These are phyloP conservation scores for Termitomyces heimii DNA, from an alignment of 768 basidiomycete genomes.

Conservation along the genomic window DNA sequence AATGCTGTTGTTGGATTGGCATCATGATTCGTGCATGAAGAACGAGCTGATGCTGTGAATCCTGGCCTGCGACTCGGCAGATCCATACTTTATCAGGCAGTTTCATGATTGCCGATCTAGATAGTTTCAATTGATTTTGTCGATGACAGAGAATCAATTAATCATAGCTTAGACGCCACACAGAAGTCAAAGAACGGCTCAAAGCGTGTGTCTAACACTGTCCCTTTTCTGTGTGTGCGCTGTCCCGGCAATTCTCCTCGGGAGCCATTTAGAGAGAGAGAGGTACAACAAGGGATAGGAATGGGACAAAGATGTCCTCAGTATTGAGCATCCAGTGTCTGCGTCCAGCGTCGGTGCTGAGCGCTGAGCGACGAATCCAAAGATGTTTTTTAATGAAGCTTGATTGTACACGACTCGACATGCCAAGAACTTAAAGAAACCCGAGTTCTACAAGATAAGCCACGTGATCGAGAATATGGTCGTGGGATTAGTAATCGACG, in stretches of 20 bases:
- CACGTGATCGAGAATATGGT: neutral
- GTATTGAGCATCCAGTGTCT: no score
- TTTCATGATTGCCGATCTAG: neutral
- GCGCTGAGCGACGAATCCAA: neutral
- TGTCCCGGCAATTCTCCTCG: neutral
- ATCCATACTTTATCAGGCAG: neutral
- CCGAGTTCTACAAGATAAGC: no score
- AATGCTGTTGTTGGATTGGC: neutral
- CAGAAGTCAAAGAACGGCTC: neutral
- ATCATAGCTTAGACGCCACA: neutral
- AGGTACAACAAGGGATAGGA: no score
- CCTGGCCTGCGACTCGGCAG: neutral
- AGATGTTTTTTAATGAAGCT: neutral
- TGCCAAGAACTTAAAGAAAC: no score
- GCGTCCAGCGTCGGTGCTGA: no score
- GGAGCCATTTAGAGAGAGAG: neutral
- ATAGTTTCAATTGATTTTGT: neutral
- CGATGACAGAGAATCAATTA: slow-evolving; percentile 1
- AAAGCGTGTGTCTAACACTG: neutral
- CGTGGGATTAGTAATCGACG: slow-evolving; percentile 1
- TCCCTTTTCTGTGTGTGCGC: neutral
- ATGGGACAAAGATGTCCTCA: neutral
- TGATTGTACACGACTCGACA: neutral
- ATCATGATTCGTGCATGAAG: neutral
- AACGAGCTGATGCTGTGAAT: neutral